phyloP scores from a whole-genome alignment of 1,284 basidiomycete species.

The Somion occarium region DNA sequence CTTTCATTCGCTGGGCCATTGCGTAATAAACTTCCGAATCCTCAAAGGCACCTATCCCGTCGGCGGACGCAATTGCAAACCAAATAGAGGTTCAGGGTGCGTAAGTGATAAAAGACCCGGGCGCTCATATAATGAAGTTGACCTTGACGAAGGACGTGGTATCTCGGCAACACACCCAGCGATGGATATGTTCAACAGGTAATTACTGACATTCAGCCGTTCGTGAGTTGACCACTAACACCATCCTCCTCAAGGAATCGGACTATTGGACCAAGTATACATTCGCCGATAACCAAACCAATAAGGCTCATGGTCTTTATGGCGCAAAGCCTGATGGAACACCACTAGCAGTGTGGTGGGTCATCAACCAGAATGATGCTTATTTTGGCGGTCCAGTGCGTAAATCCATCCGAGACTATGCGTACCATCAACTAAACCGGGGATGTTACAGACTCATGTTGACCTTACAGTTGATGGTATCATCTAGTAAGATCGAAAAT shows the following conservation, averaged over 20 bases:
- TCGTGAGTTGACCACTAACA: not conserved
- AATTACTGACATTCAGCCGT: not conserved
- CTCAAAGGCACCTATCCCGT: constrained; percentile 20
- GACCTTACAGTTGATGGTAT: constrained; percentile 27
- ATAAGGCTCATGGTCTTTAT: constrained; percentile 19
- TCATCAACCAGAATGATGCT: constrained; percentile 25
- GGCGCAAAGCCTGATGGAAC: constrained; percentile 18
- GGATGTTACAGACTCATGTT: constrained; percentile 16
- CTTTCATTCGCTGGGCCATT: not conserved
- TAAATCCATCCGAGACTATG: not conserved
- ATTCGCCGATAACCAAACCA: constrained; percentile 25
- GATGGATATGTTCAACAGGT: constrained; percentile 13
- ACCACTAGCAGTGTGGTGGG: constrained; percentile 24
- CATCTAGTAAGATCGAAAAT: constrained; percentile 14
- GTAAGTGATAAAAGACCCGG: constrained; percentile 11
- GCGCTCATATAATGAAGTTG: not conserved
- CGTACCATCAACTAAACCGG: not conserved
- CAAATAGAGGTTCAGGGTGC: constrained; percentile 24
- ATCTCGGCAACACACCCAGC: constrained; percentile 14
- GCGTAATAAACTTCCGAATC: too few species aligned
- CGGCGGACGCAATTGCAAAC: constrained; percentile 15
- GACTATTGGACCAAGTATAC: constrained; percentile 28
- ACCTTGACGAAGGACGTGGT: constrained; percentile 12
- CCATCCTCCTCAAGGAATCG: constrained; percentile 18
- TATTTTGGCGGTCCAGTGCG: constrained; percentile 24